Evolutionary conservation across 2,329 filamentous ascomycete genomes (phyloP), one percentile per base, ranked within the genome.

Genomic region (Aspergillus ibericus): DNA sequence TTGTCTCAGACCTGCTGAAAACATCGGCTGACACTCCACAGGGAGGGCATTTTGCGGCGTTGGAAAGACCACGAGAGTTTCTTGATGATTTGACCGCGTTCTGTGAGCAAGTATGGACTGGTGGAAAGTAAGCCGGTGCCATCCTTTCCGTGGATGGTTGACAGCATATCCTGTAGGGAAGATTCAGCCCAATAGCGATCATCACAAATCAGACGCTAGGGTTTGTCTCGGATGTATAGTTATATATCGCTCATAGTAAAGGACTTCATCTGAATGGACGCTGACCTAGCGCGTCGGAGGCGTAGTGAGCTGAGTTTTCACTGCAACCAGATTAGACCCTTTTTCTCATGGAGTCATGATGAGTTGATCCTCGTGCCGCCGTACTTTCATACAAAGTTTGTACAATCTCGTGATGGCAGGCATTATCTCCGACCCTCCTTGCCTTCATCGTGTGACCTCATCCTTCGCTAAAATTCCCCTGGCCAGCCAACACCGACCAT

Each of bases 11-110:
- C 15, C 25, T 32, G 35, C 13, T 16, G 10, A 27, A 13, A 18
- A 15, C 16, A 20, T n/a, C 9, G 18, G 27, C 46, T 53, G 27
- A 55, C 27, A 36, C 44, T 56, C 2, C 40, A 15, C 32, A 74
- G 66, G 83, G 83, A 22, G 83, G 84, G 0, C 83, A 85, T 70
- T 85, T 85, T 64, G 81, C 83, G 2, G 75, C 76, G 1, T 68
- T 78, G 5, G 78, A 81, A 40, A 73, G 78, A 18, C 76, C 76
- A 0, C 67, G 74, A 58, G 67, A 75, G 1, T 64, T 83, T 35
- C 78, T 81, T 58, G 74, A 75, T 13, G 79, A 80, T 55, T 66
- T 82, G 47, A 72, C 74, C 59, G 64, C 64, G 3, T 77, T 76
- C 57, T 62, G 73, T n/a, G 58, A 67, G 7, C 66, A 73, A 55